Base-by-base conservation (phyloP, 2,329 filamentous ascomycete species). In the Thelonectria rubi region DNA sequence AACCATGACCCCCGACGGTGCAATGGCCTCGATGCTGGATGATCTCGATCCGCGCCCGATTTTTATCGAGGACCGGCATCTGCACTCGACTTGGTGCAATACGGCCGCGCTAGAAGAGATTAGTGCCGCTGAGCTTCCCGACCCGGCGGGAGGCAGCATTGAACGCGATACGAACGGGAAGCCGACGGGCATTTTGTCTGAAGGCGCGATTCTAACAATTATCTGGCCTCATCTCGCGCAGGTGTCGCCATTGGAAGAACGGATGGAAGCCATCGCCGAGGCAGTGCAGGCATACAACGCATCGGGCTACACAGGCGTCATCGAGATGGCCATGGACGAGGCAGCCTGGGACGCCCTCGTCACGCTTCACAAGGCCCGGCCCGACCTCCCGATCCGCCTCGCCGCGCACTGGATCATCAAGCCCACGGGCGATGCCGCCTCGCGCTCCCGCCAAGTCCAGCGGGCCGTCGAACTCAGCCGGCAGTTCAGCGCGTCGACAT, bases 81-180 rank as follows among this genome's bases (percentile, higher is more conserved):
- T 86, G 53, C 84, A 87, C 67, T 83, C 81, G 0, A 79, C 80
- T 10, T 87, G 84, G 84, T 86, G 84, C 66, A 86, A 81, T 68
- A 80, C 76, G 2, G 77, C 80, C 1, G 84, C 81, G 0, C 67
- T 86, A 2, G 61, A 76, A 47, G 83, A 86, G 67, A 70, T 86
- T 67, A 75, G 74, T 2, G 73, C 84, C 10, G 72, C 79, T 11
- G 72, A 78, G 1, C 76, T 81, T 64, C 72, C 79, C 3, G 79
- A 83, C 49, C 84, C 83, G 0, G 75, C 77, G 0, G 84, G 84
- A 1, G 84, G 84, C 2, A 80, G 74, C 2, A 84, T 86, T 43
- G 77, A 83, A 60, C 76, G 84, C 2, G 82, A 83, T 57, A 73
- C 64, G 0, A 43, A 74, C 18, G 84, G 84, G 1, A 79, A 75